These are phyloP conservation scores for Atkinsonella hypoxylon DNA, from an alignment of 2,329 filamentous ascomycete species.

Conservation along the genomic window DNA sequence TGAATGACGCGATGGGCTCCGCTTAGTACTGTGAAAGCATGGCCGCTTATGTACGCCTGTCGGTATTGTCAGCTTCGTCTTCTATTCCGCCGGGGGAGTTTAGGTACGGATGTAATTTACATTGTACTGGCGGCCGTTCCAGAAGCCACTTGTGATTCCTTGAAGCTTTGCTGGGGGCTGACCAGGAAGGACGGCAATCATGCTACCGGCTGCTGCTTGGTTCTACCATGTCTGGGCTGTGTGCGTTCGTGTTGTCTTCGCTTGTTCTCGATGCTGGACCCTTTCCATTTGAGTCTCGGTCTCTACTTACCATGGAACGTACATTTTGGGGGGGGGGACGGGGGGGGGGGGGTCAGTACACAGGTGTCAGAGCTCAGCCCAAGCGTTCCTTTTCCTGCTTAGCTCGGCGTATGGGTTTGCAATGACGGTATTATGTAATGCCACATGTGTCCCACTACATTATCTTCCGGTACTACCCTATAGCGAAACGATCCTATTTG, in stretches of 20 bases:
- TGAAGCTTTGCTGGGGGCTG: slow-evolving; percentile 68
- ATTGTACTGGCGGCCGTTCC: slow-evolving; percentile 60
- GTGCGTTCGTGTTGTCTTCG: not conserved
- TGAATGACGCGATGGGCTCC: slow-evolving; percentile 67
- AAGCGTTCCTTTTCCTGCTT: no score
- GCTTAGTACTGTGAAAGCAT: slow-evolving; percentile 72
- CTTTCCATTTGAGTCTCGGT: no score
- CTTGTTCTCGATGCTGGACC: no score
- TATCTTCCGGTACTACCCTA: no score
- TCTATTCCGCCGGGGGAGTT: not conserved
- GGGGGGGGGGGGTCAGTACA: no score
- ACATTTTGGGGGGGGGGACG: no score
- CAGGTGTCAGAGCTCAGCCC: no score
- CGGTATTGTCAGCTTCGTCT: slow-evolving; percentile 3
- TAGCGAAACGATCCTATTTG: no score
- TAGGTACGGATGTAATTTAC: slow-evolving; percentile 32
- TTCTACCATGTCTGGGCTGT: slow-evolving; percentile 5
- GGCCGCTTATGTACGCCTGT: slow-evolving; percentile 81
- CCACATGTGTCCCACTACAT: no score
- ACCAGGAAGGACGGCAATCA: slow-evolving; percentile 71
- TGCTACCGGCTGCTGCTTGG: slow-evolving; percentile 27
- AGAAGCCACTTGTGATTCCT: slow-evolving; percentile 61
- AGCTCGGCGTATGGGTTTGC: no score
- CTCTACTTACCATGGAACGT: no score
- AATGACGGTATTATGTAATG: no score